These are phyloP conservation scores for Phytopythium cucurbitacearum DNA, from an alignment of 352 stramenopile genomes.

Conservation along the genomic window DNA sequence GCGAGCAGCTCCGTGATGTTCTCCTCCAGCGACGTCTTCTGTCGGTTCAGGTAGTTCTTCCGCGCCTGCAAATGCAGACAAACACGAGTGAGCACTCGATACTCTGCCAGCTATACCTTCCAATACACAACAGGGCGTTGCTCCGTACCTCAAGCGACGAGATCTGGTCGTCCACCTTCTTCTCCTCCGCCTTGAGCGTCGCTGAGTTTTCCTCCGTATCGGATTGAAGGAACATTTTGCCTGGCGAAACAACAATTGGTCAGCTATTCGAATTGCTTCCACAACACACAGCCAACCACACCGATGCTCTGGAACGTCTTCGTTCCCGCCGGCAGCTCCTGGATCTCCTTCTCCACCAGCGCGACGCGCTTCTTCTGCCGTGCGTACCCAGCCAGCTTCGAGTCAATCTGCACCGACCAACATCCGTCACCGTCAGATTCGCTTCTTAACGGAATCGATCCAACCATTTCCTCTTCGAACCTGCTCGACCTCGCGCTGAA, in stretches of 20 bases:
- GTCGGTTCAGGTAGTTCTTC: slow-evolving; percentile 78
- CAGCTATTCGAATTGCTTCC: not conserved
- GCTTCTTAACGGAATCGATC: no score
- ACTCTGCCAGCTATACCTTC: no score
- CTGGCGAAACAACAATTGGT: slow-evolving; percentile 1
- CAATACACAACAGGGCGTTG: not conserved
- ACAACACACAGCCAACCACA: slow-evolving; percentile 1
- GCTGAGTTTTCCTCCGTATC: slow-evolving; percentile 42
- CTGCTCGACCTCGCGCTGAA: slow-evolving; percentile 73
- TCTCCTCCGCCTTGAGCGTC: slow-evolving; percentile 53
- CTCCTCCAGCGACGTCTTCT: slow-evolving; percentile 74
- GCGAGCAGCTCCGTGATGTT: slow-evolving; percentile 84
- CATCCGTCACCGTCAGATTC: not conserved
- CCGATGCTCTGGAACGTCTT: slow-evolving; percentile 75
- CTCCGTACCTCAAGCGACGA: slow-evolving; percentile 53
- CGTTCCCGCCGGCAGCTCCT: slow-evolving; percentile 49
- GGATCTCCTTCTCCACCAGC: slow-evolving; percentile 70
- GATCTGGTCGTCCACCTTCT: slow-evolving; percentile 61
- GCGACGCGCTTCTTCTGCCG: slow-evolving; percentile 76
- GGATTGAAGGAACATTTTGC: slow-evolving; percentile 83
- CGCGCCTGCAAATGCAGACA: slow-evolving; percentile 26
- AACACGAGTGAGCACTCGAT: no score
- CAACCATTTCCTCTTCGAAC: slow-evolving; percentile 6
- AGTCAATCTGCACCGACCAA: slow-evolving; percentile 41
- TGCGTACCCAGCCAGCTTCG: slow-evolving; percentile 48